Percentiles rank a stretch among this genome's conserved stretches.
Evolutionary conservation across 2,329 filamentous ascomycete genomes (phyloP).

Genomic region (Fusarium oligoseptatum): DNA sequence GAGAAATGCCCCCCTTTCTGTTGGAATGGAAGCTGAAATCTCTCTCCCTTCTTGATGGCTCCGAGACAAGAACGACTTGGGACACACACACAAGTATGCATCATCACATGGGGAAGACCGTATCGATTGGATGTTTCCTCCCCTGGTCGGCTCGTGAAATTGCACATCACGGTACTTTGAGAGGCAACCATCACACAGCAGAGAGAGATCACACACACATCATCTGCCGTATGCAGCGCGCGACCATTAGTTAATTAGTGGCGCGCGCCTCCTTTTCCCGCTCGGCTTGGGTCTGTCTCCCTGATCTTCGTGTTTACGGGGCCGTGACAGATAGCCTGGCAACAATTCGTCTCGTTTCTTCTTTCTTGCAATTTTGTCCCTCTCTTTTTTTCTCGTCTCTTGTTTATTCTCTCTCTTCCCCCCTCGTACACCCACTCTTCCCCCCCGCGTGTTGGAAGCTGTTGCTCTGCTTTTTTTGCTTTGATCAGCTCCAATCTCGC

Average conservation of each 20-base stretch:
- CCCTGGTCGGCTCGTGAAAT: constrained; percentile 13
- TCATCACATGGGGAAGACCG: constrained; percentile 12
- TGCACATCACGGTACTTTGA: constrained; percentile 15
- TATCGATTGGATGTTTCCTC: constrained; percentile 5
- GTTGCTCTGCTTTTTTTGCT: neutral
- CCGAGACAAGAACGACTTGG: constrained; percentile 6
- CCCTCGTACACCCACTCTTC: neutral
- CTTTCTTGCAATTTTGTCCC: neutral
- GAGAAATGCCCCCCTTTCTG: constrained; percentile 12
- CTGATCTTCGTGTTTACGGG: constrained; percentile 24
- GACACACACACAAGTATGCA: constrained; percentile 1
- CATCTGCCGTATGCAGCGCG: constrained; percentile 26
- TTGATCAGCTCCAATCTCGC: constrained; percentile 15
- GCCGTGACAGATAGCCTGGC: constrained; percentile 5
- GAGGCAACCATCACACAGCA: neutral
- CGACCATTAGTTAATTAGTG: constrained; percentile 20
- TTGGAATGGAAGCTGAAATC: constrained; percentile 25
- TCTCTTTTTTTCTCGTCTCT: neutral
- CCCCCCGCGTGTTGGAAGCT: constrained; percentile 24
- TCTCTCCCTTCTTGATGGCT: constrained; percentile 17
- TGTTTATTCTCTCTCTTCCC: constrained; percentile 4
- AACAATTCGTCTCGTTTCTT: neutral
- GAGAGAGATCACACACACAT: constrained; percentile 8
- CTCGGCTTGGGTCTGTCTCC: constrained; percentile 11
- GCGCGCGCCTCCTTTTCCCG: constrained; percentile 43